phyloP scores from a whole-genome alignment of 1,284 basidiomycete genomes.

The Sanghuangporus weigelae region DNA sequence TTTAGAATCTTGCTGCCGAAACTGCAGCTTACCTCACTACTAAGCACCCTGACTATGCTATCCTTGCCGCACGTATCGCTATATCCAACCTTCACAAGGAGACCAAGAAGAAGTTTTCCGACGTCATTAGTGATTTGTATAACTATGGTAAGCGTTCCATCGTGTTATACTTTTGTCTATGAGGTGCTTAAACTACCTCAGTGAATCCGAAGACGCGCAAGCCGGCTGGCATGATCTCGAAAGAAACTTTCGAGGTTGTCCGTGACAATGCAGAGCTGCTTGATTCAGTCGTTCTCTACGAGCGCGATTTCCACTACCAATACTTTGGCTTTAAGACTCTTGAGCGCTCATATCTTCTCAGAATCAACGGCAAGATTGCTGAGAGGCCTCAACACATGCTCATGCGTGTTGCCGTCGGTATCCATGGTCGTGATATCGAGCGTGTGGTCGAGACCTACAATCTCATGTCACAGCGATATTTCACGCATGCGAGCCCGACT shows the following conservation, averaged over 20 bases:
- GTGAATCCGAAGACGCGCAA: constrained; percentile 96
- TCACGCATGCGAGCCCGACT: constrained; percentile 97
- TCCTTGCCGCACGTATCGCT: constrained; percentile 96
- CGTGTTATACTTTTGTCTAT: background rate
- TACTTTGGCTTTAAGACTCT: constrained; percentile 99
- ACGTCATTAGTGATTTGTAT: constrained; percentile 89
- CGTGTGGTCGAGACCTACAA: constrained; percentile 90
- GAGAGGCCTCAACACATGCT: constrained; percentile 99
- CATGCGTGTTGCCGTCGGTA: constrained; percentile 98
- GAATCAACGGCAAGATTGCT: constrained; percentile 91
- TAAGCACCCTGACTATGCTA: constrained; percentile 95
- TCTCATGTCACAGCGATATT: constrained; percentile 95
- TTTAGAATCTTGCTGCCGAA: constrained; percentile 88
- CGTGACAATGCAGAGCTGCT: constrained; percentile 79
- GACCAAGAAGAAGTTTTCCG: constrained; percentile 95
- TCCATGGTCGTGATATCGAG: constrained; percentile 90
- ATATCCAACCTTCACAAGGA: constrained; percentile 99
- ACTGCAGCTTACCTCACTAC: constrained; percentile 98
- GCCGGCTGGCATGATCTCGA: constrained; percentile 88
- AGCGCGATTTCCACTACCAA: constrained; percentile 97
- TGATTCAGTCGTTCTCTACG: constrained; percentile 96
- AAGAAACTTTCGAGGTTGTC: constrained; percentile 83
- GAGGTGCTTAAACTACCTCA: background rate
- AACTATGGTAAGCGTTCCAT: constrained; percentile 61
- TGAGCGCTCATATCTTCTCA: constrained; percentile 95